Evolutionary conservation across 1,284 basidiomycete genomes (phyloP), one percentile per base, ranked within the genome.

Genomic region (Sparassis latifolia): DNA sequence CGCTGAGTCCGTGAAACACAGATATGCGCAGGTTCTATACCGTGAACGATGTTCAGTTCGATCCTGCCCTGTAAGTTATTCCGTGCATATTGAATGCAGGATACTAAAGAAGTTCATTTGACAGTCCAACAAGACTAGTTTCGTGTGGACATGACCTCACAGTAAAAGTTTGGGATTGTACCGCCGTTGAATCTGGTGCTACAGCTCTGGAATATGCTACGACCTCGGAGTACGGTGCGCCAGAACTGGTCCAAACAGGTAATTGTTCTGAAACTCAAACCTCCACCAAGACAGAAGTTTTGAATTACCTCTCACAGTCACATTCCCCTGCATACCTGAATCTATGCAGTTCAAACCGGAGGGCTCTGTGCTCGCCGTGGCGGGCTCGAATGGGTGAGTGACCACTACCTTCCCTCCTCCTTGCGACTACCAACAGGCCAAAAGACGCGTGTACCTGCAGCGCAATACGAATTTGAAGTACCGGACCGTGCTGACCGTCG

Each of bases 41-140:
- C 0, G 58, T 63, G 7, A 60, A 58, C 12, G 59, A 62, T 33
- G 54, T 62, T 4, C 55, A 59, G 10, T 56, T 64, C 29, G 55
- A 63, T 48, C 64, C 64, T 1, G 45, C 46, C n/a, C 28, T 48
- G 64, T 62, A 49, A 10, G 54, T 53, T 28, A n/a, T 33, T 3
- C 10, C 20, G 28, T 37, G 10, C n/a, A 31, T 28, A 35, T 32
- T n/a, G 20, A 45, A 33, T 37, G 33, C 10, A 5, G 28, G n/a
- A 32, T 27, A 33, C 41, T 7, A 38, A 29, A 12, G 9, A 10
- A 10, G 2, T 10, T 10, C 38, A 7, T 35, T 10, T 33, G 9
- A 2, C 45, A 66, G 64, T 28, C 54, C 56, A 2, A 45, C 39
- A 5, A 47, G 48, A 5, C 54, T 66, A 20, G 57, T 52, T 1